phyloP scores from a whole-genome alignment of 139 green algal genomes.

The Medakamo hakoo region DNA sequence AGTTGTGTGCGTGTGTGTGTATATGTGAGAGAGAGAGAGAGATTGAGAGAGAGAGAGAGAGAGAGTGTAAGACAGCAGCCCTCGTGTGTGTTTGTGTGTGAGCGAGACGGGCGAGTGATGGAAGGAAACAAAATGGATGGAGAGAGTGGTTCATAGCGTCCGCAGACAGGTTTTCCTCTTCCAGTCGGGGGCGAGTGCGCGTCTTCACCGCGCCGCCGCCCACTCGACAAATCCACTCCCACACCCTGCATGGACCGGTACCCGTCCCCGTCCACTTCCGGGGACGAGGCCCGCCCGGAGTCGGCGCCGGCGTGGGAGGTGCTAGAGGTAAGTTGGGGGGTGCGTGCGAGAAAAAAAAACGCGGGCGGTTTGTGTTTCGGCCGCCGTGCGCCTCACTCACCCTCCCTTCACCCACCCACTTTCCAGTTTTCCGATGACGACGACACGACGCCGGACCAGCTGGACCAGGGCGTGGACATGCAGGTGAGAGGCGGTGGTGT shows the following conservation, averaged over 20 bases:
- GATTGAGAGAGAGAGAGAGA: too few relatives aligned
- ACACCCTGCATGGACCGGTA: not conserved
- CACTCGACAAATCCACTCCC: not conserved
- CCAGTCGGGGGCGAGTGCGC: not conserved
- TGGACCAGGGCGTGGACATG: conserved; percentile 16
- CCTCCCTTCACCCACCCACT: not conserved
- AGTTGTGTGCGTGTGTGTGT: not conserved
- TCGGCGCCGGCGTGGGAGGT: not conserved
- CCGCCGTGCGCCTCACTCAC: not conserved
- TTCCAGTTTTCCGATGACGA: conserved; percentile 16
- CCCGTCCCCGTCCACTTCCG: not conserved
- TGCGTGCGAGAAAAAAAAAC: not conserved
- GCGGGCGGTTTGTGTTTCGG: not conserved
- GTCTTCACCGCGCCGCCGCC: not conserved
- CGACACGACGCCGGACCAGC: conserved; percentile 22
- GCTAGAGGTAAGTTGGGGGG: not conserved
- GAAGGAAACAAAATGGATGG: not conserved
- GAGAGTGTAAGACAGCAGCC: too few relatives aligned
- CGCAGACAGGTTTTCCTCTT: not conserved
- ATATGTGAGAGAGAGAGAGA: too few relatives aligned
- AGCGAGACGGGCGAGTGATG: not conserved
- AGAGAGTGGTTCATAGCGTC: not conserved
- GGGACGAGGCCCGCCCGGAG: not conserved
- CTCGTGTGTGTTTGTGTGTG: not conserved
- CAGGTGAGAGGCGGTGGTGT: conserved; percentile 8